Conservation (phyloP, 164 flowering plant genomes). For the Hamamelis virginiana region DNA sequence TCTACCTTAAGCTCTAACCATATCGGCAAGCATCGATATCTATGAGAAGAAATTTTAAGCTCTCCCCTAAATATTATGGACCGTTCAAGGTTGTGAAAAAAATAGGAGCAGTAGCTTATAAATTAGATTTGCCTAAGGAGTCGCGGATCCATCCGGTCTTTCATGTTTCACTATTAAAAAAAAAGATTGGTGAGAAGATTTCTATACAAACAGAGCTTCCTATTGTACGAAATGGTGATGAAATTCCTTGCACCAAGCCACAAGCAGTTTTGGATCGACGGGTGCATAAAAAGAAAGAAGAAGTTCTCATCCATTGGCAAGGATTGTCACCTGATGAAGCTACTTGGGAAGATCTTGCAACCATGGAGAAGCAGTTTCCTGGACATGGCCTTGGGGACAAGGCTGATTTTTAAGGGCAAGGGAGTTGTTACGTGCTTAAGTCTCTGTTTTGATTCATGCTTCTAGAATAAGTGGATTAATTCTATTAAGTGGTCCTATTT, state of each 20-base stretch:
- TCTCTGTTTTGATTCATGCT: no score
- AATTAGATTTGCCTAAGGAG: conserved; percentile 1
- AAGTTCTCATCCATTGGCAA: no score
- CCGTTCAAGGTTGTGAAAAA: conserved; percentile 3
- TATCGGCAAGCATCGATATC: conserved; percentile 5
- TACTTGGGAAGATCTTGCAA: background rate
- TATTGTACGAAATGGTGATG: background rate
- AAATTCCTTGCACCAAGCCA: background rate
- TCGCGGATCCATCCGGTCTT: background rate
- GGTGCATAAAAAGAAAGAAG: background rate
- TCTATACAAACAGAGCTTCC: background rate
- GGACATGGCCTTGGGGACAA: background rate
- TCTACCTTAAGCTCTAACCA: conserved; percentile 11
- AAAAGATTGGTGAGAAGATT: background rate
- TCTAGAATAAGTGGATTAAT: no score
- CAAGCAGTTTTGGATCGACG: background rate
- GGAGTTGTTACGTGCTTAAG: no score
- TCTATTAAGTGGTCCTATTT: no score
- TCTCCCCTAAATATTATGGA: conserved; percentile 13
- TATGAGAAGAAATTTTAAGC: background rate
- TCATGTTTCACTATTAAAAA: background rate
- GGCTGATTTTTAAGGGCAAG: no score
- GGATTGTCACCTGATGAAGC: background rate
- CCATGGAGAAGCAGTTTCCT: background rate
- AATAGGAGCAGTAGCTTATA: conserved; percentile 15